These are phyloP conservation scores for Flaveria ramosissima DNA, from an alignment of 129 eudicot genomes.

Conservation along the genomic window DNA sequence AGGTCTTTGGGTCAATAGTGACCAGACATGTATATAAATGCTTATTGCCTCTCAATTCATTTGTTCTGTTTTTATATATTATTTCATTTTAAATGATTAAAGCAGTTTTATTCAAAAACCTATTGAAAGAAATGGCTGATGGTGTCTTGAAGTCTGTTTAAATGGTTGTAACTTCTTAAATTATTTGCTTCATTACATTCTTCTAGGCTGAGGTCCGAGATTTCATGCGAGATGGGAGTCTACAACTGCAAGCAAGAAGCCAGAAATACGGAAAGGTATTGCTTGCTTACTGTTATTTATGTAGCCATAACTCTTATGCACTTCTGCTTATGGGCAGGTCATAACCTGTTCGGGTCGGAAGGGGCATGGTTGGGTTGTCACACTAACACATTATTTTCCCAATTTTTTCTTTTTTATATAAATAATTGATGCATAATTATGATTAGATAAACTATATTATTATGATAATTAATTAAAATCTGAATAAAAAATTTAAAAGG, in stretches of 20 bases:
- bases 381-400: neutral
- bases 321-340: constrained; percentile 1
- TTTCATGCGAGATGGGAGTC: constrained; percentile 86
- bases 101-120: neutral
- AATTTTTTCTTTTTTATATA: neutral
- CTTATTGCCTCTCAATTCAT: no score
- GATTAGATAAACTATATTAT: neutral
- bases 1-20: neutral
- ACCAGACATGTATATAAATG: neutral
- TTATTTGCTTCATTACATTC: constrained; percentile 13
- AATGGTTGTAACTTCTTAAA: neutral
- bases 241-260: constrained; percentile 94
- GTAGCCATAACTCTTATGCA: neutral
- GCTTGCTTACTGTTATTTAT: neutral
- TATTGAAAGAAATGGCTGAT: neutral
- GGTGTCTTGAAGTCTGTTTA: neutral
- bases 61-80: neutral
- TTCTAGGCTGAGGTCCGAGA: constrained; percentile 91
- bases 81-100: neutral
- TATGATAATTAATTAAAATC: neutral
- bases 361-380: neutral
- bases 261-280: constrained; percentile 97
- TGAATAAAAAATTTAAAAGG: neutral
- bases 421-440: neutral
- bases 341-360: neutral